These are phyloP conservation scores for Aphanomyces astaci DNA, from an alignment of 352 stramenopile species.

Conservation along the genomic window DNA sequence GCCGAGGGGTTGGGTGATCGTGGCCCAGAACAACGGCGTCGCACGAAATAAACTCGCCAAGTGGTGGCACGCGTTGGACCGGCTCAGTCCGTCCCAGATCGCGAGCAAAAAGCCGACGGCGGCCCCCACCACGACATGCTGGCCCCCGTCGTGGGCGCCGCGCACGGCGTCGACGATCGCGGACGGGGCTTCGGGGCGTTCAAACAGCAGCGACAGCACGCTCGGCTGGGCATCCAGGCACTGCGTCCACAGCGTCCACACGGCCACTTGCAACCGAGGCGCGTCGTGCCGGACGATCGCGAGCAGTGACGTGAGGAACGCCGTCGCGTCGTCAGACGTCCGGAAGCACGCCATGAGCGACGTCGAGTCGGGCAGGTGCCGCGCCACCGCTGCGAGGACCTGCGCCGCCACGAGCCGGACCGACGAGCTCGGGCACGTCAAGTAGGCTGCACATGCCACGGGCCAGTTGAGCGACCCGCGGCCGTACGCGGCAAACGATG, in stretches of 20 bases:
- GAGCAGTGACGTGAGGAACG: not conserved
- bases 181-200: not conserved
- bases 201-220: conserved; percentile 6
- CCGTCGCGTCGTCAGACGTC: not conserved
- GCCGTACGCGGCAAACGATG: not conserved
- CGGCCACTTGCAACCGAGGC: not conserved
- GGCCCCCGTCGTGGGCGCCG: not conserved
- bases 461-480: conserved; percentile 7
- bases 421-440: not conserved
- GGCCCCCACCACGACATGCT: not conserved
- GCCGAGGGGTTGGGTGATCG: not conserved
- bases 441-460: not conserved
- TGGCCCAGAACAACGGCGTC: not conserved
- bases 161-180: not conserved
- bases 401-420: not conserved
- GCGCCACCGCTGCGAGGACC: not conserved
- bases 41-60: not conserved
- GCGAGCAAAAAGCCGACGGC: not conserved
- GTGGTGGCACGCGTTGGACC: not conserved
- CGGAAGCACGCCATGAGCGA: conserved; percentile 3
- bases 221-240: not conserved
- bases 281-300: not conserved
- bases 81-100: not conserved
- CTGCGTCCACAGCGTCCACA: not conserved
- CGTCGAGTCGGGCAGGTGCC: not conserved